Conservation (phyloP, 768 basidiomycete genomes). For the Calocybe cyanea region DNA sequence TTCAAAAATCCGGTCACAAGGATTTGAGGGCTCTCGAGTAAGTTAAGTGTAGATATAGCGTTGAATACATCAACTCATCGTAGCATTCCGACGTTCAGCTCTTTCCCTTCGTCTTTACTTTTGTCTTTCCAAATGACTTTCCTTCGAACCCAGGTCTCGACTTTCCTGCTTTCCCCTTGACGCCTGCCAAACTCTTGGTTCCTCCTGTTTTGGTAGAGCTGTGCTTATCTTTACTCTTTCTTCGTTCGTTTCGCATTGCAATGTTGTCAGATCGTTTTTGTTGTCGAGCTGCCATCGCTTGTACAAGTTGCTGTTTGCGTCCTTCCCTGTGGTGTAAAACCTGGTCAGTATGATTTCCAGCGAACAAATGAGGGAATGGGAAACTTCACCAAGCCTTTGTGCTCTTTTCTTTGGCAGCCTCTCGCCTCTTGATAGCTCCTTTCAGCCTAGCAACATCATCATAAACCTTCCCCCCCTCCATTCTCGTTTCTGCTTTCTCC, state of each 20-base stretch:
- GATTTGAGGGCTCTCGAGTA: too few relatives aligned
- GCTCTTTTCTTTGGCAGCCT: conserved; percentile 83
- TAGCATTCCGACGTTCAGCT: too few relatives aligned
- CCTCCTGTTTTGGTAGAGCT: too few relatives aligned
- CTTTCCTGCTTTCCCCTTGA: conserved; percentile 58
- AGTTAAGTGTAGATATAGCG: too few relatives aligned
- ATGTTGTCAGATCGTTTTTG: conserved; percentile 93
- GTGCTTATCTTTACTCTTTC: conserved; percentile 53
- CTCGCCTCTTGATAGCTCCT: conserved; percentile 90
- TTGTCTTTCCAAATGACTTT: conserved; percentile 66
- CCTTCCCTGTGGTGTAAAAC: conserved; percentile 76
- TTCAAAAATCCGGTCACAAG: too few relatives aligned
- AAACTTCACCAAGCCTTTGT: conserved; percentile 74
- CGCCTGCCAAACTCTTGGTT: too few relatives aligned
- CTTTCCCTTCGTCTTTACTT: conserved; percentile 30
- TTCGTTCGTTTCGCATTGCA: conserved; percentile 76
- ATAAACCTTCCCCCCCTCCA: conserved; percentile 88
- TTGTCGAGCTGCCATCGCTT: conserved; percentile 78
- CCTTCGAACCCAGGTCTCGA: conserved; percentile 87
- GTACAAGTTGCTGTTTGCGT: conserved; percentile 72
- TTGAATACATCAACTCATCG: too few relatives aligned
- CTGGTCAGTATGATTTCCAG: not conserved
- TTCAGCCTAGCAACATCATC: conserved; percentile 85
- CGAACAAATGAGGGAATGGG: conserved; percentile 1
- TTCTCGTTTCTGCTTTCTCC: conserved; percentile 83